Evolutionary conservation across 78 protist species (phyloP).

Genomic region (Polysphondylium violaceum): DNA sequence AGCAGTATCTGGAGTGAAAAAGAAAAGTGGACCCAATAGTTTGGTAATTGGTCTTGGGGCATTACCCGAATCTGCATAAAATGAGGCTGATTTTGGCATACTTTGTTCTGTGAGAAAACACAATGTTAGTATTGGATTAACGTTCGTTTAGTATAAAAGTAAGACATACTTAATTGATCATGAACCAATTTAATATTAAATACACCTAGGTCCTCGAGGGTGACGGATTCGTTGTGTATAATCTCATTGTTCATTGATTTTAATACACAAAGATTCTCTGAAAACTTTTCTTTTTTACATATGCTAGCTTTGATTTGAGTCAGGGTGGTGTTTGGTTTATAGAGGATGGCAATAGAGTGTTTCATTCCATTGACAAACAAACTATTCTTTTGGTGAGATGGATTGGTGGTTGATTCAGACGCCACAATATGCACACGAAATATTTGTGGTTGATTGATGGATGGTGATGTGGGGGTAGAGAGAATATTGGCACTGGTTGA

Average conservation of each 20-base stretch:
- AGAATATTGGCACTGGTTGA: too few relatives aligned
- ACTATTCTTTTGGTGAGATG: not conserved
- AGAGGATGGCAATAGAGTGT: constrained; percentile 51
- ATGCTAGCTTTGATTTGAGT: constrained; percentile 4
- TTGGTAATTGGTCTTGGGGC: constrained; percentile 77
- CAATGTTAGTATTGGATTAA: not conserved
- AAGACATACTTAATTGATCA: constrained; percentile 25
- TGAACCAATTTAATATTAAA: constrained; percentile 38
- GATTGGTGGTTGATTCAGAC: constrained; percentile 1
- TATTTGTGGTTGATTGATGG: constrained; percentile 32
- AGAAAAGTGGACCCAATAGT: constrained; percentile 55
- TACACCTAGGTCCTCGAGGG: constrained; percentile 27
- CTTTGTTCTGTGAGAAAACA: not conserved
- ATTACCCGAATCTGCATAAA: constrained; percentile 64
- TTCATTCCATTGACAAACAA: not conserved
- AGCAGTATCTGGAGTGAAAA: constrained; percentile 72
- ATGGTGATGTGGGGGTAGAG: too few relatives aligned
- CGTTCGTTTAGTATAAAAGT: not conserved
- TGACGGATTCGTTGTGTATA: constrained; percentile 33
- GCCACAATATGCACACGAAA: constrained; percentile 54
- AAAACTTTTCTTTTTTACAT: constrained; percentile 58
- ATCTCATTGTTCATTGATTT: constrained; percentile 64
- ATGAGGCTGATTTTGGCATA: constrained; percentile 35
- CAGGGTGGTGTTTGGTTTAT: constrained; percentile 19
- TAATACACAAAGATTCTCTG: constrained; percentile 54